Conservation (phyloP, 192 early-diverging fungal species). For the Haplosporangium gracile region DNA sequence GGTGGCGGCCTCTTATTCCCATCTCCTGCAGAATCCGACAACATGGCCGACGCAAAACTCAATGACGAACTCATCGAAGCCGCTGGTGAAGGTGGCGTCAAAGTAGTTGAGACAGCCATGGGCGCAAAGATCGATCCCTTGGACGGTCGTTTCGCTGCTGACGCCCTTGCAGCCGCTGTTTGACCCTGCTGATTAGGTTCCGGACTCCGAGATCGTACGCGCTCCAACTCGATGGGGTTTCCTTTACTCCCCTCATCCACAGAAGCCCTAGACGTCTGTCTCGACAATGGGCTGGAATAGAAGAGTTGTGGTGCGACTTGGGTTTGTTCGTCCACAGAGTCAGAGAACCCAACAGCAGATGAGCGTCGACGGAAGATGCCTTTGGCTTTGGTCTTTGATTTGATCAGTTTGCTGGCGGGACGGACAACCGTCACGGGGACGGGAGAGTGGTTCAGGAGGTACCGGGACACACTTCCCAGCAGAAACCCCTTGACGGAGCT, state of each 20-base stretch:
- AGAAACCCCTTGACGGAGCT: slow-evolving; percentile 74
- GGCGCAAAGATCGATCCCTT: neutral
- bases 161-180: slow-evolving; percentile 28
- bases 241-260: neutral
- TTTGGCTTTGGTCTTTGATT: slow-evolving; percentile 53
- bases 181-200: neutral
- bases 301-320: slow-evolving; percentile 19
- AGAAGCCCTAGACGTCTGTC: slow-evolving; percentile 29
- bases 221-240: neutral
- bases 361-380: slow-evolving; percentile 43
- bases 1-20: neutral
- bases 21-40: neutral
- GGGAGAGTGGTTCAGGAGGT: slow-evolving; percentile 75
- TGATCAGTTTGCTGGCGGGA: slow-evolving; percentile 59
- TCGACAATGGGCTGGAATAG: slow-evolving; percentile 32
- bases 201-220: slow-evolving; percentile 11
- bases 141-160: slow-evolving; percentile 16
- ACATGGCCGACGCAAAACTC: slow-evolving; percentile 32
- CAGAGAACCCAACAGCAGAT: neutral
- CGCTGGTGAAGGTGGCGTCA: slow-evolving; percentile 20
- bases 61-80: slow-evolving; percentile 29
- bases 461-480: slow-evolving; percentile 76
- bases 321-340: neutral
- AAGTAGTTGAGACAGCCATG: neutral
- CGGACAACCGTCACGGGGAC: slow-evolving; percentile 78